Evolutionary conservation across 176 grass and related monocot species (phyloP).

Genomic region (Leersia perrieri): DNA sequence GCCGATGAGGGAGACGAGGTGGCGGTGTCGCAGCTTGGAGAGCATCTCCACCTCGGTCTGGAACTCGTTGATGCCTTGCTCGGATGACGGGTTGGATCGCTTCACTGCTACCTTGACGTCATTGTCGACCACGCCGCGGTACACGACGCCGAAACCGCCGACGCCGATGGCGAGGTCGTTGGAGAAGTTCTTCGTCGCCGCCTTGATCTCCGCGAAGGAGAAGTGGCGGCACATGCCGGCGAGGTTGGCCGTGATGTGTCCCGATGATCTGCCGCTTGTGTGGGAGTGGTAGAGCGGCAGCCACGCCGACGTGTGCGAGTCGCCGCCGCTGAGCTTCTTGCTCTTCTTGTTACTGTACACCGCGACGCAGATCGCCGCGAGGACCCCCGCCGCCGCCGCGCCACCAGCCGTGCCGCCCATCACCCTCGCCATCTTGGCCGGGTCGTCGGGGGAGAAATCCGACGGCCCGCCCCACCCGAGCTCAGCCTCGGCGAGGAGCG

Average conservation of each 20-base stretch:
- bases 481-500: slow-evolving; percentile 54
- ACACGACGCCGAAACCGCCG: slow-evolving; percentile 84
- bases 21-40: slow-evolving; percentile 88
- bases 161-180: slow-evolving; percentile 74
- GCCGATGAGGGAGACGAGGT: slow-evolving; percentile 85
- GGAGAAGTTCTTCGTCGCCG: slow-evolving; percentile 69
- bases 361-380: slow-evolving; percentile 44
- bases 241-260: slow-evolving; percentile 59
- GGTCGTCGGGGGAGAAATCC: background rate
- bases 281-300: slow-evolving; percentile 72
- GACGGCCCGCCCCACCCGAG: slow-evolving; percentile 2
- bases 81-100: slow-evolving; percentile 69
- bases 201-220: slow-evolving; percentile 77
- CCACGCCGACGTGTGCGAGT: slow-evolving; percentile 61
- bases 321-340: slow-evolving; percentile 15
- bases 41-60: slow-evolving; percentile 95
- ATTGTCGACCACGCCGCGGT: slow-evolving; percentile 62
- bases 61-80: slow-evolving; percentile 85
- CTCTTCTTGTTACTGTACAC: slow-evolving; percentile 52
- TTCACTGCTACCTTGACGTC: slow-evolving; percentile 75
- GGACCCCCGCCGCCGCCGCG: slow-evolving; percentile 44
- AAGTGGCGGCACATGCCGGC: slow-evolving; percentile 75
- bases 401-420: slow-evolving; percentile 62
- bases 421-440: slow-evolving; percentile 3
- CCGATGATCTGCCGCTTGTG: slow-evolving; percentile 69